Percentiles rank a stretch among this genome's conserved stretches.
These are phyloP conservation scores for Boletus patriciae DNA, from an alignment of 768 basidiomycete species.

Conservation along the genomic window DNA sequence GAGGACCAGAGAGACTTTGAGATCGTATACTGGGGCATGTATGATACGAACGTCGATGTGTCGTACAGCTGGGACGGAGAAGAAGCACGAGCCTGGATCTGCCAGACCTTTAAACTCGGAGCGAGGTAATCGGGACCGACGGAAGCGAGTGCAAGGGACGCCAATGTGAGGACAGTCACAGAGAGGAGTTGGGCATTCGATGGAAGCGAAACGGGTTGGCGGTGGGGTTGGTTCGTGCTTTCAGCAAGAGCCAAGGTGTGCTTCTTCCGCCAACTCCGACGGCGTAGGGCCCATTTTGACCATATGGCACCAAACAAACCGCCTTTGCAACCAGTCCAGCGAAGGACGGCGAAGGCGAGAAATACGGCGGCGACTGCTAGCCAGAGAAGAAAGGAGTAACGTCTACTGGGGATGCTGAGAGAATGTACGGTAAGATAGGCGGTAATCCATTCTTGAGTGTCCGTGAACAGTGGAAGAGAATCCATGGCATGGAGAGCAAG, in stretches of 20 bases:
- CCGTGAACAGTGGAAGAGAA: constrained; percentile 44
- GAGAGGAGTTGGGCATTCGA: constrained; percentile 64
- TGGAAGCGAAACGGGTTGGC: constrained; percentile 50
- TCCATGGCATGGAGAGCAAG: constrained; percentile 30
- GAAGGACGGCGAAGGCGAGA: constrained; percentile 41
- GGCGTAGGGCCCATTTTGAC: constrained; percentile 57
- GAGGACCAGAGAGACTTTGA: constrained; percentile 70
- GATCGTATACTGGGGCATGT: constrained; percentile 58
- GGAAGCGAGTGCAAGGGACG: constrained; percentile 48
- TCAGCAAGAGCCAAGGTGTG: constrained; percentile 38
- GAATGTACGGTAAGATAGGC: constrained; percentile 59
- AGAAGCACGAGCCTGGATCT: constrained; percentile 29
- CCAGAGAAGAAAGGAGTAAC: constrained; percentile 63
- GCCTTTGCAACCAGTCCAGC: constrained; percentile 42
- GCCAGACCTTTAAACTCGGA: constrained; percentile 48
- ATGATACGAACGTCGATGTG: constrained; percentile 37
- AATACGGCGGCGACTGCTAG: constrained; percentile 46
- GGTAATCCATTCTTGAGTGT: constrained; percentile 52
- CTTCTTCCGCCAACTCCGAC: constrained; percentile 57
- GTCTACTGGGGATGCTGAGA: constrained; percentile 50
- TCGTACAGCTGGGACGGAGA: constrained; percentile 29
- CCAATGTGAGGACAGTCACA: constrained; percentile 43
- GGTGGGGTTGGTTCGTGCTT: constrained; percentile 36
- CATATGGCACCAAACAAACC: constrained; percentile 52
- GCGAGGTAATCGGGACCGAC: constrained; percentile 70